Evolutionary conservation across 495 filamentous ascomycete genomes (phyloP), one percentile per base, ranked within the genome.

Genomic region (Clohesyomyces aquaticus): DNA sequence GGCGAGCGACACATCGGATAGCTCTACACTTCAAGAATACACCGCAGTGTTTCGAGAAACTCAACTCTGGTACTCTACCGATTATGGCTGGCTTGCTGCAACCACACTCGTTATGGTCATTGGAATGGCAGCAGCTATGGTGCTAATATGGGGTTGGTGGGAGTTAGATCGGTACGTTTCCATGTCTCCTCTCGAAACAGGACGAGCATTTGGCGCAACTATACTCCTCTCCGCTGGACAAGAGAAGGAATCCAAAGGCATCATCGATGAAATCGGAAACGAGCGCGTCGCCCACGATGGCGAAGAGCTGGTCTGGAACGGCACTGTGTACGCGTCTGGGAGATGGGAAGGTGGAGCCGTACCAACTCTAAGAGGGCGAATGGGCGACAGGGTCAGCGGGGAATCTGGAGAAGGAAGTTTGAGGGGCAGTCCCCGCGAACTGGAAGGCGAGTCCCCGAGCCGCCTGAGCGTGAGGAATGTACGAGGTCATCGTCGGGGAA

Each of bases 221-320:
- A 69, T 69, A 27, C 35, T 65, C 14, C 18, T 27, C 1, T 32
- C 26, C 4, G 66, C 66, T 11, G 65, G 65, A 2, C 55, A 54
- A 1, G 59, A 63, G 25, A 43, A 55, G 43, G 65, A 68, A 48
- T 59, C 41, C 0, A 55, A 60, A 4, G 22, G 22, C 11, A 68
- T 68, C 23, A 38, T 63, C 25, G 42, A 63, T 26, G 65, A 68
- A 38, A 48, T 63, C 18, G 65, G 65, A 1, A 51, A 68, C 27
- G 65, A 68, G 23, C 27, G 53, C 1, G 65, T 68, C 12, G 65
- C 65, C 10, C 42, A 63, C 28, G 65, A 63, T 32, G 65, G 59
- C 18, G 60, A 63, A 8, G 65, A 68, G 29, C 28, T 68, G 12
- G 49, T 68, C 19, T 68, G 65, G 65, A 63, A 58, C 45, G 65